Percentiles rank a stretch among this genome's conserved stretches.
Evolutionary conservation across 2,329 filamentous ascomycete species (phyloP).

Genomic region (Ceratocystis albifundus): DNA sequence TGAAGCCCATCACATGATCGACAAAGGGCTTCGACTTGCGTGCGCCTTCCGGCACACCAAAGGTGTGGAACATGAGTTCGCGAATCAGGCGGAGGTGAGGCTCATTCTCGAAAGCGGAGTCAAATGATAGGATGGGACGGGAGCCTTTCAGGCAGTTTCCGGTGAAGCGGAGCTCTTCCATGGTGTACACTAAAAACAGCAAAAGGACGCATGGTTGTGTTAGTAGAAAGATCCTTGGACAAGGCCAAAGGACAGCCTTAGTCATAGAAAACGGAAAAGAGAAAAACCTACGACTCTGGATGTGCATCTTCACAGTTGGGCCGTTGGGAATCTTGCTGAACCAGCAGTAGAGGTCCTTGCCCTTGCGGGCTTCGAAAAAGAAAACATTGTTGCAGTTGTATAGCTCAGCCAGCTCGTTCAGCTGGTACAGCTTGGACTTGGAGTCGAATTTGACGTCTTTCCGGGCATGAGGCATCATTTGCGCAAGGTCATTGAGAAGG

Average conservation of each 20-base stretch:
- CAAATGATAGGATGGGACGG: constrained; percentile 82
- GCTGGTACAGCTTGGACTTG: constrained; percentile 73
- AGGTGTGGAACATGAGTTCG: constrained; percentile 79
- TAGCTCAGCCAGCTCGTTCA: constrained; percentile 64
- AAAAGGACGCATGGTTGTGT: background rate
- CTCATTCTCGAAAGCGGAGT: constrained; percentile 69
- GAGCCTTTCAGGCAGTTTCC: constrained; percentile 95
- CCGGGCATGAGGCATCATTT: constrained; percentile 79
- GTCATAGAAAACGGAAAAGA: background rate
- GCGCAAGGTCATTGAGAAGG: constrained; percentile 75
- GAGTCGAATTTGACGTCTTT: constrained; percentile 97
- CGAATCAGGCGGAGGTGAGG: constrained; percentile 75
- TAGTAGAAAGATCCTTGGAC: background rate
- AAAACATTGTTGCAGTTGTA: constrained; percentile 93
- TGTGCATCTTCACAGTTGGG: constrained; percentile 54
- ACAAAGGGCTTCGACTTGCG: constrained; percentile 91
- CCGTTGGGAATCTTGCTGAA: constrained; percentile 74
- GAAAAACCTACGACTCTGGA: constrained; percentile 54
- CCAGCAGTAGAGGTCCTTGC: constrained; percentile 90
- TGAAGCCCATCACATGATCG: constrained; percentile 90
- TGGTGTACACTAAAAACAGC: constrained; percentile 60
- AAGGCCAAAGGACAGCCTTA: background rate
- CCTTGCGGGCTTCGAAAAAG: constrained; percentile 92
- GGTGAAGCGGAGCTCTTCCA: constrained; percentile 92
- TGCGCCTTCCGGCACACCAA: constrained; percentile 80